A percentile compares a stretch with the other conserved stretches of the same genome.
Evolutionary conservation across 805 yeast genomes (phyloP).

Genomic region (Peterozyma xylosa): DNA sequence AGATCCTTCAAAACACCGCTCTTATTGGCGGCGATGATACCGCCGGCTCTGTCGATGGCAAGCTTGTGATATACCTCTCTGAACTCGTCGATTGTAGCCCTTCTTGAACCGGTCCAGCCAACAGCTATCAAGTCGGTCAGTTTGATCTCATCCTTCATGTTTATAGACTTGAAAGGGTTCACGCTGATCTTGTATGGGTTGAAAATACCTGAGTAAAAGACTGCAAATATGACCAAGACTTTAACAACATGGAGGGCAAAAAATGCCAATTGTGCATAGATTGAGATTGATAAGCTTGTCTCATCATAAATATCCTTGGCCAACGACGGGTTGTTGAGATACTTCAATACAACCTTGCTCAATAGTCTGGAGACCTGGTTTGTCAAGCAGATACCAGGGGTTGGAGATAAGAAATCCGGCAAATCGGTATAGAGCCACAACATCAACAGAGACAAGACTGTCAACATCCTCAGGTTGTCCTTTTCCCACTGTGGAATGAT

Average conservation of each 20-base stretch:
- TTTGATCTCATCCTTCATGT: constrained; percentile 26
- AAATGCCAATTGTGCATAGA: constrained; percentile 54
- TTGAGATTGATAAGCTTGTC: constrained; percentile 28
- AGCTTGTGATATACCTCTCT: constrained; percentile 58
- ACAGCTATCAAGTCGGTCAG: constrained; percentile 51
- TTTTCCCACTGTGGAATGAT: constrained; percentile 65
- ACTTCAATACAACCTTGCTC: constrained; percentile 18
- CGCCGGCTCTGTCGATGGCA: constrained; percentile 62
- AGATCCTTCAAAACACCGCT: constrained; percentile 60
- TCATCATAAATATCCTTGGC: constrained; percentile 46
- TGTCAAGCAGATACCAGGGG: constrained; percentile 84
- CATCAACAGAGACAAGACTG: constrained; percentile 32
- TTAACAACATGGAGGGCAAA: constrained; percentile 70
- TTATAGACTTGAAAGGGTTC: constrained; percentile 24
- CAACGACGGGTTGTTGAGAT: constrained; percentile 30
- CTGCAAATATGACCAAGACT: constrained; percentile 41
- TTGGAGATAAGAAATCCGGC: constrained; percentile 84
- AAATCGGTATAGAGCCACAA: constrained; percentile 89
- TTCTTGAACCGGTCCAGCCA: constrained; percentile 95
- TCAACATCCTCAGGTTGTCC: constrained; percentile 31
- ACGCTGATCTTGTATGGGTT: constrained; percentile 62
- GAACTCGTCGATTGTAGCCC: constrained; percentile 64
- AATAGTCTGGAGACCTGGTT: constrained; percentile 37
- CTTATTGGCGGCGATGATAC: constrained; percentile 68
- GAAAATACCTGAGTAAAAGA: constrained; percentile 62